Conservation (phyloP, 257 asterid genomes). For the Pogostemon cablin region DNA sequence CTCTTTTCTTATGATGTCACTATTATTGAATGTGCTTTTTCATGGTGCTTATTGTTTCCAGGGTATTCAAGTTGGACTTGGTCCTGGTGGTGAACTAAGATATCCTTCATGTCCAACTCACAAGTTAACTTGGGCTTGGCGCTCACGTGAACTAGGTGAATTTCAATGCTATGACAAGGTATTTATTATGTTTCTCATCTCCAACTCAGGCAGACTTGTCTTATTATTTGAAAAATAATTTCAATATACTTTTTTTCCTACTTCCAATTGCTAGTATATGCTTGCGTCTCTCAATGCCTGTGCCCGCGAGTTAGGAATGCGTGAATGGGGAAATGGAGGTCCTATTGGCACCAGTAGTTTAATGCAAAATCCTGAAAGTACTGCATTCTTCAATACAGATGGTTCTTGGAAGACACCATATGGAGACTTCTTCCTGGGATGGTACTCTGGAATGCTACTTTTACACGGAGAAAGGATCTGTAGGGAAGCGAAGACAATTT, state of each 20-base stretch:
- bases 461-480: slow-evolving; percentile 79
- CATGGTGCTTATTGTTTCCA: slow-evolving; percentile 35
- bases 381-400: slow-evolving; percentile 51
- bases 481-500: slow-evolving; percentile 63
- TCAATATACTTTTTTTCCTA: slow-evolving; percentile 26
- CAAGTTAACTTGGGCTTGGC: slow-evolving; percentile 52
- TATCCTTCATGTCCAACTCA: slow-evolving; percentile 64
- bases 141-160: slow-evolving; percentile 65
- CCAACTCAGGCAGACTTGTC: neutral
- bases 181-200: slow-evolving; percentile 15
- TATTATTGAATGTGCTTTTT: slow-evolving; percentile 23
- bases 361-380: slow-evolving; percentile 57
- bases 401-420: slow-evolving; percentile 70
- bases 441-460: slow-evolving; percentile 77
- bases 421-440: slow-evolving; percentile 71
- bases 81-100: slow-evolving; percentile 81
- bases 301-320: slow-evolving; percentile 56
- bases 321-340: slow-evolving; percentile 63
- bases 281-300: slow-evolving; percentile 68
- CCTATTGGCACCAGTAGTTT: slow-evolving; percentile 50
- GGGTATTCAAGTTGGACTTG: slow-evolving; percentile 90
- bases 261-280: slow-evolving; percentile 65
- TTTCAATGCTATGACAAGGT: slow-evolving; percentile 85
- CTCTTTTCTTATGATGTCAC: slow-evolving; percentile 13
- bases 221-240: slow-evolving; percentile 12